Evolutionary conservation across 176 grass and related monocot species (phyloP), one percentile per base, ranked within the genome.

Genomic region (Aegilops umbellulata): DNA sequence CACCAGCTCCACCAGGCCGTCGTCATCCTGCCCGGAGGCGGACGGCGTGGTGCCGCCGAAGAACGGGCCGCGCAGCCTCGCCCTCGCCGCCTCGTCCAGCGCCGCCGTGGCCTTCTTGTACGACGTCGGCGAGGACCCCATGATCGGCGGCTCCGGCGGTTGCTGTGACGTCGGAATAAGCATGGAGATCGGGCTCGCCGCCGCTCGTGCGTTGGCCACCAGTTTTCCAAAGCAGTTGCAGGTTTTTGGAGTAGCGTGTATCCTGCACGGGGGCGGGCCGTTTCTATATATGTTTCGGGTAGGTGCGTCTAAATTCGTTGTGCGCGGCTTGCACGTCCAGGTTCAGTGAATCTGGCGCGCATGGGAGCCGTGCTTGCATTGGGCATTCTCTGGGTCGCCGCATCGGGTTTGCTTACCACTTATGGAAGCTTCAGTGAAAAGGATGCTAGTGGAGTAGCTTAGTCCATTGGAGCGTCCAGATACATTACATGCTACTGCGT

Each of bases 51-150:
- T 8, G 30, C 70, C 85, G 34, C 91, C 12, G 29, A 25, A 41
- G 57, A 83, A 84, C 29, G 77, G 66, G 10, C 84, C 85, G 23
- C 85, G 86, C 8, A 94, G 51, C 85, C 93, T 61, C 4, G 91
- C 87, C 89, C 83, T 88, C 55, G 91, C 91, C 66, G 85, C 92
- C 82, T 91, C 89, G 76, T 93, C 89, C 25, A 95, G 80, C 60
- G 71, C 85, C 26, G 85, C 70, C 29, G 87, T 91, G 4, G 85
- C 82, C 80, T 80, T 93, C 83, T 89, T 93, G 83, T 95, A 90
- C 77, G 55, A 62, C 49, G 5, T 49, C 65, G 60, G 17, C 17
- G 39, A 83, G 1, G 25, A 31, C 25, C 58, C 80, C 84, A 74
- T 83, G 53, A 24, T 23, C 26, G 4, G 22, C 12, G 26, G 27